Conservation (phyloP, 2,329 filamentous ascomycete genomes). For the Epichloe uncinata region DNA sequence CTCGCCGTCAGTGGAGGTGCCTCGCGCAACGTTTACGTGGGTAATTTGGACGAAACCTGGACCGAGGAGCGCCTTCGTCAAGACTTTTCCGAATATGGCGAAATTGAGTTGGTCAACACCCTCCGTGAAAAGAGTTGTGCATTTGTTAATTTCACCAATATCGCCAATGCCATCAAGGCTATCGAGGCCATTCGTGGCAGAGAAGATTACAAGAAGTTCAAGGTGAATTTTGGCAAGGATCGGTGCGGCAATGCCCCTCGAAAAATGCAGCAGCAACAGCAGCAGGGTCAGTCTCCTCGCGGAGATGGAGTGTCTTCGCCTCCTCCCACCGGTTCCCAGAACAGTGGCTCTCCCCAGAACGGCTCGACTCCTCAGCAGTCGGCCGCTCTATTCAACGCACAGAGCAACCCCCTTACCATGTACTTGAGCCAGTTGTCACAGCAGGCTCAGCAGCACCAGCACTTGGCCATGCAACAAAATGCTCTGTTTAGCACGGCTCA, state of each 20-base stretch:
- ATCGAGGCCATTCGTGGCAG: conserved; percentile 91
- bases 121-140: conserved; percentile 97
- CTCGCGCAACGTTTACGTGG: conserved; percentile 96
- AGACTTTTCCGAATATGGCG: conserved; percentile 93
- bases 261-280: conserved; percentile 45
- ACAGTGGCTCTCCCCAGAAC: conserved; percentile 42
- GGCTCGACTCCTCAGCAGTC: conserved; percentile 47
- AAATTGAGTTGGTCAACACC: conserved; percentile 95
- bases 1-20: conserved; percentile 92
- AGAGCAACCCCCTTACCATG: conserved; percentile 82
- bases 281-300: conserved; percentile 51
- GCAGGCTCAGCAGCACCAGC: conserved; percentile 56
- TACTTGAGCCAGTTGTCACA: conserved; percentile 77
- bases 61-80: conserved; percentile 89
- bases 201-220: conserved; percentile 96
- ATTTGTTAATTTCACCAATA: conserved; percentile 99
- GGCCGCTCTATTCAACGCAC: conserved; percentile 64
- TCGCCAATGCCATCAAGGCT: conserved; percentile 98
- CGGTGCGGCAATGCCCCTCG: conserved; percentile 92
- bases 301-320: conserved; percentile 47
- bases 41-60: conserved; percentile 95
- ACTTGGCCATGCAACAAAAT: conserved; percentile 62
- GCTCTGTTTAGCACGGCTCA: conserved; percentile 66
- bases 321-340: conserved; percentile 45
- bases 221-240: conserved; percentile 99